These are phyloP conservation scores for Xanthoparmelia taractica DNA, from an alignment of 495 filamentous ascomycete species.

Conservation along the genomic window DNA sequence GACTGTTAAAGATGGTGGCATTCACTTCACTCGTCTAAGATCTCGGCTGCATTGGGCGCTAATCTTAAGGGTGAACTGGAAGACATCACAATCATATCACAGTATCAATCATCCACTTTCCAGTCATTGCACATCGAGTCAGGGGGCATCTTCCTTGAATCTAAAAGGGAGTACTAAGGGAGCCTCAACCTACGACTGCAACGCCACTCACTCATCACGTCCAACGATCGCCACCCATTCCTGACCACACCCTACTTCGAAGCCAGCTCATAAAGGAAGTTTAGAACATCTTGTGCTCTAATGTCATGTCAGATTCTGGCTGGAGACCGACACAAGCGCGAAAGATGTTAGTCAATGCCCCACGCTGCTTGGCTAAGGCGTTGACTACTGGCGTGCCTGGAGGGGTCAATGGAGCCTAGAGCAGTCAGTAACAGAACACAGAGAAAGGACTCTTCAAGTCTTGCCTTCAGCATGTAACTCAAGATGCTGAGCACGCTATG, in stretches of 20 bases:
- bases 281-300: constrained; percentile 96
- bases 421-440: constrained; percentile 7
- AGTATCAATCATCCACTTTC: neutral
- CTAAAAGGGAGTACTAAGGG: constrained; percentile 26
- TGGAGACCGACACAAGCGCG: constrained; percentile 94
- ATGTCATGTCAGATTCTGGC: constrained; percentile 98
- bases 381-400: constrained; percentile 96
- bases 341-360: constrained; percentile 95
- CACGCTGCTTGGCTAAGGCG: constrained; percentile 91
- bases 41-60: constrained; percentile 9
- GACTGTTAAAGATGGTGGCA: neutral
- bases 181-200: constrained; percentile 17
- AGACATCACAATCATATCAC: constrained; percentile 2
- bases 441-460: neutral
- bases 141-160: constrained; percentile 27
- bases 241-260: neutral
- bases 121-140: neutral
- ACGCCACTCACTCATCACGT: constrained; percentile 1
- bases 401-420: constrained; percentile 77
- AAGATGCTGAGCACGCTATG: constrained; percentile 96
- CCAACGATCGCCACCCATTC: neutral
- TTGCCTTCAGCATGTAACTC: constrained; percentile 95
- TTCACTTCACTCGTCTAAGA: neutral
- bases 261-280: neutral
- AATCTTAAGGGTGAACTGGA: neutral